phyloP scores from a whole-genome alignment of 1,284 basidiomycete species.

The Ceratobasidium theobromae region DNA sequence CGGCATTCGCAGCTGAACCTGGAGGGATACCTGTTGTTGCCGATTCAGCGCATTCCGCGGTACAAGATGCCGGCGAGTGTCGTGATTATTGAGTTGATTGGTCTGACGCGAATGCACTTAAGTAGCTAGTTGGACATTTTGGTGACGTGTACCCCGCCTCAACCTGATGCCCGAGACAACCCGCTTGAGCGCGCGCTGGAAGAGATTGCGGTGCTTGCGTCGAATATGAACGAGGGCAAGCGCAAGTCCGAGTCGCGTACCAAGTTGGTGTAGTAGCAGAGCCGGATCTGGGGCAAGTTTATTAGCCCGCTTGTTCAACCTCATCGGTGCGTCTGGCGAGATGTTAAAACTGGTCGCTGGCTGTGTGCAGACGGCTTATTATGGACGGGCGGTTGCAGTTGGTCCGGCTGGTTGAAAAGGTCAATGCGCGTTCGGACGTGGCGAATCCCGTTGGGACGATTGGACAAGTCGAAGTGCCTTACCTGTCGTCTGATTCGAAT shows the following conservation, averaged over 20 bases:
- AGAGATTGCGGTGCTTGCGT: conserved; percentile 84
- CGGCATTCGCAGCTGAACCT: conserved; percentile 95
- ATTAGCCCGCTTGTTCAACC: conserved; percentile 97
- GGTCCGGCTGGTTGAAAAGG: conserved; percentile 87
- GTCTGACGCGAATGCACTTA: no score
- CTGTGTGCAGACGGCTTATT: conserved; percentile 67
- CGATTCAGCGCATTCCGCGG: conserved; percentile 94
- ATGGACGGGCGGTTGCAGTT: conserved; percentile 84
- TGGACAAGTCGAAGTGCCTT: conserved; percentile 83
- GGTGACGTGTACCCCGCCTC: conserved; percentile 77
- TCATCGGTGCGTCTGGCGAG: conserved; percentile 75
- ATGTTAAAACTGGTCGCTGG: not conserved
- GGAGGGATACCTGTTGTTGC: conserved; percentile 91
- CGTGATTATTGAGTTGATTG: no score
- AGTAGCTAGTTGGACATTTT: conserved; percentile 88
- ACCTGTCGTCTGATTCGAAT: conserved; percentile 78
- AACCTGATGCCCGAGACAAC: conserved; percentile 69
- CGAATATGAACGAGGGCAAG: conserved; percentile 96
- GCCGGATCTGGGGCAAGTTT: conserved; percentile 85
- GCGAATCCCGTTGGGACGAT: conserved; percentile 74
- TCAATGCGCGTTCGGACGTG: conserved; percentile 79
- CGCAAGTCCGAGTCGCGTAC: conserved; percentile 87
- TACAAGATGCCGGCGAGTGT: conserved; percentile 87
- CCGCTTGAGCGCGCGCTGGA: conserved; percentile 81
- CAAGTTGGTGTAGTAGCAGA: conserved; percentile 90